Conservation (phyloP, 108 stramenopile genomes). For the Fistulifera pelliculosa region DNA sequence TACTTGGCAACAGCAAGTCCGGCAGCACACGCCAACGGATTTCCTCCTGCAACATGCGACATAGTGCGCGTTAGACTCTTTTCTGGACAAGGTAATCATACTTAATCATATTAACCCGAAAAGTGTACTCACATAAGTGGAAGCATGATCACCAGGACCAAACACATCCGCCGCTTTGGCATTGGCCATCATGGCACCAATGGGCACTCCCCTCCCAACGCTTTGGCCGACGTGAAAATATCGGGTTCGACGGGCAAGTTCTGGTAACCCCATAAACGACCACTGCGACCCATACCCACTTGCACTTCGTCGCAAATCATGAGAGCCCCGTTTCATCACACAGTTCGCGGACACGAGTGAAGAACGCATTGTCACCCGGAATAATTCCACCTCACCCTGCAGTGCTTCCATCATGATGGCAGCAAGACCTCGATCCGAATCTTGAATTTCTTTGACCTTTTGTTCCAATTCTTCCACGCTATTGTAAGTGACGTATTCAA, state of each 20-base stretch:
- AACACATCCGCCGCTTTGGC: slow-evolving; percentile 83
- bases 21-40: slow-evolving; percentile 85
- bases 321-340: slow-evolving; percentile 84
- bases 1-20: slow-evolving; percentile 85
- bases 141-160: slow-evolving; percentile 95
- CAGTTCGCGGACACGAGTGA: slow-evolving; percentile 63
- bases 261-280: slow-evolving; percentile 92
- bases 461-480: slow-evolving; percentile 65
- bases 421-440: slow-evolving; percentile 68
- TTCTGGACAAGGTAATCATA: no score
- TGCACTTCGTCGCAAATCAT: slow-evolving; percentile 97
- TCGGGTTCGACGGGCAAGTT: slow-evolving; percentile 87
- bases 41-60: slow-evolving; percentile 52
- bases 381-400: slow-evolving; percentile 97
- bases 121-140: slow-evolving; percentile 82
- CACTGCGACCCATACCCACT: slow-evolving; percentile 96
- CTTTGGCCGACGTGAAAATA: slow-evolving; percentile 94
- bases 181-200: slow-evolving; percentile 94
- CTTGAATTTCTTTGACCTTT: slow-evolving; percentile 55
- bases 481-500: slow-evolving; percentile 88
- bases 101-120: no score
- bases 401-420: slow-evolving; percentile 94
- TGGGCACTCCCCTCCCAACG: slow-evolving; percentile 97
- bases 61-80: no score
- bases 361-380: slow-evolving; percentile 77